Conservation (phyloP, 768 basidiomycete genomes). For the Rhizopogon rudus region DNA sequence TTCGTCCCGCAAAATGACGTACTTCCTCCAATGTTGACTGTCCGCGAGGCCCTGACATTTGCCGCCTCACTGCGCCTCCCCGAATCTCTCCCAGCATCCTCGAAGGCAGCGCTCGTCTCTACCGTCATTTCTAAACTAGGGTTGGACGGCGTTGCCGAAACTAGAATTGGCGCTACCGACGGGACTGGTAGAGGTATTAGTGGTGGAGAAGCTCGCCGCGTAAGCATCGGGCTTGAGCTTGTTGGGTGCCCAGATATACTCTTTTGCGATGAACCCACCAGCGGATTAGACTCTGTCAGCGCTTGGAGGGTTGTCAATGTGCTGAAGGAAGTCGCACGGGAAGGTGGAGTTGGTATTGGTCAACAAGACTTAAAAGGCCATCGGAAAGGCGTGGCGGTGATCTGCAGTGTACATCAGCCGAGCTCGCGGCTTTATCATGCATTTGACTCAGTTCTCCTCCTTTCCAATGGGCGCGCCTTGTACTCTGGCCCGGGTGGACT, state of each 20-base stretch:
- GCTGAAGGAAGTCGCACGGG: constrained; percentile 67
- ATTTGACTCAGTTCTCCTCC: constrained; percentile 77
- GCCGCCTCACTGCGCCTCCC: constrained; percentile 84
- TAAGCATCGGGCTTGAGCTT: constrained; percentile 87
- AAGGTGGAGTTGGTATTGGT: constrained; percentile 20
- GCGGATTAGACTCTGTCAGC: constrained; percentile 83
- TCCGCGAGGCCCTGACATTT: constrained; percentile 77
- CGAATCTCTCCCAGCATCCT: constrained; percentile 55
- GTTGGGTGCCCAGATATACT: constrained; percentile 82
- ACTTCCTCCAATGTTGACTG: constrained; percentile 74
- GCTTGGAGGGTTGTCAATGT: constrained; percentile 77
- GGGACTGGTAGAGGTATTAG: constrained; percentile 78
- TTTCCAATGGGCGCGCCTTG: constrained; percentile 71
- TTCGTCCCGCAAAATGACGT: constrained; percentile 89
- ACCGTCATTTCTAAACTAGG: constrained; percentile 75
- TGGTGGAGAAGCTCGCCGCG: constrained; percentile 87
- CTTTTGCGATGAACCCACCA: constrained; percentile 83
- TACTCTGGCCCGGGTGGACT: constrained; percentile 78
- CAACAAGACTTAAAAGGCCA: constrained; percentile 31
- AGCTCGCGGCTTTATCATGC: constrained; percentile 82
- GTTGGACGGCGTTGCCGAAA: constrained; percentile 61
- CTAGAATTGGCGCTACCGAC: constrained; percentile 61
- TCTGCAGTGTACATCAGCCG: constrained; percentile 87
- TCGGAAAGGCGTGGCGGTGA: constrained; percentile 69
- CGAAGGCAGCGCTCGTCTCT: constrained; percentile 64